Base-by-base conservation (phyloP, 2,329 filamentous ascomycete species). In the Phialophora tarda region DNA sequence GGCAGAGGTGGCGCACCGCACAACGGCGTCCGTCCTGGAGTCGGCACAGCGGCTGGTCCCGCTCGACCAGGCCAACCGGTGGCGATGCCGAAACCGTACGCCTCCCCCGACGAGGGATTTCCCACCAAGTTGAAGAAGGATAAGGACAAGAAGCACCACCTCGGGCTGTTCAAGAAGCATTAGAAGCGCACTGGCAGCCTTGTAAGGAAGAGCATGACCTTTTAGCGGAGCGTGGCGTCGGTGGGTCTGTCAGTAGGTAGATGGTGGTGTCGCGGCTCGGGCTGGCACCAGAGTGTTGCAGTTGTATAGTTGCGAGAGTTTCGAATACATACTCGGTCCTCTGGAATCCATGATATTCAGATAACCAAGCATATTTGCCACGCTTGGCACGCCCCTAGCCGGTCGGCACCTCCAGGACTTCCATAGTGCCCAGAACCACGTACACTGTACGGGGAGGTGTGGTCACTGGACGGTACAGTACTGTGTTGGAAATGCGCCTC, bases 121-220 rank as follows among this genome's bases (percentile, higher is more conserved):
- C 59, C 50, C 21, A 71, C 66, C 3, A 82, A 78, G 72, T 68
- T 86, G 72, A 88, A 87, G 78, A 89, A 90, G 76, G 79, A 73
- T 77, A 89, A 90, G 76, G 79, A 73, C 78, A 87, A 88, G 79
- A 85, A 86, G 68, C 82, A 85, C 73, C 83, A 84, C 71, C 85
- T 68, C n/a, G 71, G 71, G 10, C 54, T 73, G 48, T 73, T 71
- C 65, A 72, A 72, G 64, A 72, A 71, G 71, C 69, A 70, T 44
- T 70, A 66, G 63, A 61, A 53, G 59, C 59, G 59, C 59, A 53
- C 47, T 51, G 48, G 48, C 23, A 28, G 48, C 21, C 48, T 51
- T 11, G 48, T 51, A 23, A 51, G 48, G 48, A 51, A 28, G 48
- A 51, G 48, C 24, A 51, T 51, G 26, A 53, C 34, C 28, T 55